Evolutionary conservation across 2,329 filamentous ascomycete genomes (phyloP).

Genomic region (Nectriaceae sp.): DNA sequence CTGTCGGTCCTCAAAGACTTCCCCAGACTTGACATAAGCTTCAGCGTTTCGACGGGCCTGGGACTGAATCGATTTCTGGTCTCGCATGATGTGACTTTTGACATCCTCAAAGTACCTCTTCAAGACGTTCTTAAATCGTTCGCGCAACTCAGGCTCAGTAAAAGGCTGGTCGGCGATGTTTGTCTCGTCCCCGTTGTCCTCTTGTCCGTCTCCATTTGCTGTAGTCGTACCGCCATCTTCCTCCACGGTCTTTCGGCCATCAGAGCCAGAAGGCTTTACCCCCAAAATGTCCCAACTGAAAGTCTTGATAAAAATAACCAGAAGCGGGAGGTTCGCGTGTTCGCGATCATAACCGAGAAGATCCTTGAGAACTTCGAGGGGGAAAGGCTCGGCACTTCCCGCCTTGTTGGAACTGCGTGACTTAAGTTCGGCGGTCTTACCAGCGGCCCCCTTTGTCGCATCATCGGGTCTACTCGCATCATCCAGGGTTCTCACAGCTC

Average conservation of each 20-base stretch:
- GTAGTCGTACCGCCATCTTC: slow-evolving; percentile 72
- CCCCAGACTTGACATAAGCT: slow-evolving; percentile 96
- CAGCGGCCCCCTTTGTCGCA: slow-evolving; percentile 59
- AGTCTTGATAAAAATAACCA: slow-evolving; percentile 93
- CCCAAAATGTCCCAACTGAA: slow-evolving; percentile 96
- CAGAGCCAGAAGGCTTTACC: slow-evolving; percentile 68
- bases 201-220: slow-evolving; percentile 39
- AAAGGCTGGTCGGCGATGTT: slow-evolving; percentile 69
- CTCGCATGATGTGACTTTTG: slow-evolving; percentile 82
- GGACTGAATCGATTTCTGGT: slow-evolving; percentile 83
- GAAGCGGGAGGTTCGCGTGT: slow-evolving; percentile 84
- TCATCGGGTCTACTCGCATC: slow-evolving; percentile 65
- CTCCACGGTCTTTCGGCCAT: slow-evolving; percentile 81
- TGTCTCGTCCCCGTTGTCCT: slow-evolving; percentile 32
- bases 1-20: slow-evolving; percentile 97
- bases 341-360: slow-evolving; percentile 91
- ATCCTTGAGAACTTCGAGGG: slow-evolving; percentile 96
- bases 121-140: slow-evolving; percentile 84
- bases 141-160: slow-evolving; percentile 73
- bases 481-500: slow-evolving; percentile 78
- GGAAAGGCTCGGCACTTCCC: slow-evolving; percentile 82
- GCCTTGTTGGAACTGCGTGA: slow-evolving; percentile 57
- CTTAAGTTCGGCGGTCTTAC: slow-evolving; percentile 65
- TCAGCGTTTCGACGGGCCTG: slow-evolving; percentile 96
- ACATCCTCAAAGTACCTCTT: slow-evolving; percentile 91